Percentiles rank a stretch among this genome's conserved stretches.
These are phyloP conservation scores for Chiua virens DNA, from an alignment of 768 basidiomycete species.

Conservation along the genomic window DNA sequence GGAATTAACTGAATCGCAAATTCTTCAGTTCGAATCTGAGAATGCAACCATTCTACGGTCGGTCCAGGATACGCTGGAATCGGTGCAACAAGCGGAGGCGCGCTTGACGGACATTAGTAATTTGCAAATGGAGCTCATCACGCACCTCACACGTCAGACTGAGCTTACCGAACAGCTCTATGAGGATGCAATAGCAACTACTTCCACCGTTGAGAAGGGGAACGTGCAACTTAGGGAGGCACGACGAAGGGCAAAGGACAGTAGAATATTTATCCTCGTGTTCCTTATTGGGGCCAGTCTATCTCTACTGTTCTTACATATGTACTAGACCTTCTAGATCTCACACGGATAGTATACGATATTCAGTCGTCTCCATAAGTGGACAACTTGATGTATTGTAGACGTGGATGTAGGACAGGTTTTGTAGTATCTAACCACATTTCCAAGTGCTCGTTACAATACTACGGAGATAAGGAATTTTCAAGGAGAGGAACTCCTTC, in stretches of 20 bases:
- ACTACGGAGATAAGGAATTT: not conserved
- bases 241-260: constrained; percentile 79
- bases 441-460: not conserved
- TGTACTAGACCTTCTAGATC: constrained; percentile 55
- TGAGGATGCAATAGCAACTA: constrained; percentile 89
- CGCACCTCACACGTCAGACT: constrained; percentile 84
- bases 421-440: not conserved
- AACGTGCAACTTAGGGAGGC: constrained; percentile 91
- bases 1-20: constrained; percentile 83
- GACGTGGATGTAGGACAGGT: not conserved
- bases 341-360: constrained; percentile 4
- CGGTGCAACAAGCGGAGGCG: constrained; percentile 90
- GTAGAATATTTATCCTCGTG: constrained; percentile 84
- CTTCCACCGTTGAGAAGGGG: constrained; percentile 83
- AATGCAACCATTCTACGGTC: constrained; percentile 83
- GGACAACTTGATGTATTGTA: not conserved
- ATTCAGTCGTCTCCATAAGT: constrained; percentile 1
- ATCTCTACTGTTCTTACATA: constrained; percentile 90
- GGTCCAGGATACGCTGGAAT: constrained; percentile 83
- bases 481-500: constrained; percentile 56
- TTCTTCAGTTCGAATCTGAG: constrained; percentile 91
- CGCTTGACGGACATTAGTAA: constrained; percentile 90
- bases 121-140: constrained; percentile 88
- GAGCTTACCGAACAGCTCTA: constrained; percentile 93
- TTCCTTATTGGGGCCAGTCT: constrained; percentile 92